Evolutionary conservation across 2,329 filamentous ascomycete species (phyloP).

Genomic region (Fusarium lyarnte): DNA sequence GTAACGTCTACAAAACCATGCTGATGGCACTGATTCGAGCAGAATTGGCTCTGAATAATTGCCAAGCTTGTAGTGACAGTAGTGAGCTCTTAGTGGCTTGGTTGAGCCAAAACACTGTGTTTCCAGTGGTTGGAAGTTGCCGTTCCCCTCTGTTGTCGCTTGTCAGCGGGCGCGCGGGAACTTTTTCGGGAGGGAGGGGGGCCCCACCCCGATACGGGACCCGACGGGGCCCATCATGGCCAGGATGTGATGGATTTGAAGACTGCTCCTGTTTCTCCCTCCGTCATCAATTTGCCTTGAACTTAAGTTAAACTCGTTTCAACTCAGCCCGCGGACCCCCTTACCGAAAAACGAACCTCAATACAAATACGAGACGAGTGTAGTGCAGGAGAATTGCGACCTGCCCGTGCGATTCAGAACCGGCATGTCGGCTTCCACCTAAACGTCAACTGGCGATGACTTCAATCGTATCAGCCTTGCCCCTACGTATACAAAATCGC

Average conservation of each 20-base stretch:
- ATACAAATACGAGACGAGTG: neutral
- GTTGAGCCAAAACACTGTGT: neutral
- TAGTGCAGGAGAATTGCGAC: neutral
- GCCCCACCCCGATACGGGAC: neutral
- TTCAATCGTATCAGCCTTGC: constrained; percentile 22
- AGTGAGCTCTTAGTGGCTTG: constrained; percentile 16
- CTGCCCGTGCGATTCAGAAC: neutral
- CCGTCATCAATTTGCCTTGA: constrained; percentile 6
- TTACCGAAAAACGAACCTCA: neutral
- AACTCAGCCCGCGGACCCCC: neutral
- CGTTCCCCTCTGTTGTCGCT: constrained; percentile 15
- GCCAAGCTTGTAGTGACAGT: constrained; percentile 12
- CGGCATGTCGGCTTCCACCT: constrained; percentile 34
- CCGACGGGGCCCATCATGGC: constrained; percentile 8
- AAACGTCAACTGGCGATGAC: constrained; percentile 32
- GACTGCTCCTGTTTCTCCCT: constrained; percentile 1
- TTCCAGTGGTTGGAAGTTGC: constrained; percentile 26
- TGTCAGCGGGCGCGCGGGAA: constrained; percentile 10
- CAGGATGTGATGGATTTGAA: constrained; percentile 6
- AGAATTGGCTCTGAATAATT: neutral
- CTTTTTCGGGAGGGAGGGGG: neutral
- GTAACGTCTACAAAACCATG: neutral
- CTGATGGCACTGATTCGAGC: neutral
- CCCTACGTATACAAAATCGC: constrained; percentile 26
- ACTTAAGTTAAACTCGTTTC: neutral